Base-by-base conservation (phyloP, 176 grass and related monocot species). In the Lolium multiflorum region DNA sequence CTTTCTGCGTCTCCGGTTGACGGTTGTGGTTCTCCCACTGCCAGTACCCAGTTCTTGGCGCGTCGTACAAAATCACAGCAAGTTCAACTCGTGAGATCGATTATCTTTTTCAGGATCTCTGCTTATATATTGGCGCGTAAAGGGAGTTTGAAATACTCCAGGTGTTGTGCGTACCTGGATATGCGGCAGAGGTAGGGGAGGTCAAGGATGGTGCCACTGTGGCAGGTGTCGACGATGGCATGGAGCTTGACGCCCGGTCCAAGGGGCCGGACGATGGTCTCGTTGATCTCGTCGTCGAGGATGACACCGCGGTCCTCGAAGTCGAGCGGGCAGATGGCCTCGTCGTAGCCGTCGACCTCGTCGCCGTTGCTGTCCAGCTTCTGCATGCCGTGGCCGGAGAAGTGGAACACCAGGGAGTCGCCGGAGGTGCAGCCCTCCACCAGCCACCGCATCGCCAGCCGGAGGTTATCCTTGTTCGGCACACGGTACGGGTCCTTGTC, bases 331-430 rank as follows among this genome's bases (percentile, higher is more conserved):
- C 96, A 98, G 50, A 98, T 86, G 22, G 93, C 93, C 88, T 98
- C 96, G 58, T 98, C 91, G 87, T 86, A 94, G 5, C 96, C 96
- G 68, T 98, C 96, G 57, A 89, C 39, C 90, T 98, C 96, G 65
- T 96, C 89, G 64, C 92, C 89, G 79, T 63, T 84, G 13, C 9
- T 84, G 84, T 94, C 97, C 81, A 96, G 88, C 92, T 91, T 96
- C 91, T 96, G 96, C 61, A 92, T 67, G 25, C 94, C 97, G 84
- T 98, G 97, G 5, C 97, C 95, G 4, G 95, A 95, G 91, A 90
- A 98, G 76, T 95, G 93, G 86, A 98, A 95, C 86, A 98, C 86
- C 59, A 98, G 86, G 0, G 95, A 98, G 83, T 98, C 93, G 0
- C 93, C 93, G 0, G 49, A 24, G 49, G 4, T 17, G 62, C 86